A percentile compares a stretch with the other conserved stretches of the same genome.
phyloP scores from a whole-genome alignment of 495 filamentous ascomycete genomes.

The Ramalina intermedia region DNA sequence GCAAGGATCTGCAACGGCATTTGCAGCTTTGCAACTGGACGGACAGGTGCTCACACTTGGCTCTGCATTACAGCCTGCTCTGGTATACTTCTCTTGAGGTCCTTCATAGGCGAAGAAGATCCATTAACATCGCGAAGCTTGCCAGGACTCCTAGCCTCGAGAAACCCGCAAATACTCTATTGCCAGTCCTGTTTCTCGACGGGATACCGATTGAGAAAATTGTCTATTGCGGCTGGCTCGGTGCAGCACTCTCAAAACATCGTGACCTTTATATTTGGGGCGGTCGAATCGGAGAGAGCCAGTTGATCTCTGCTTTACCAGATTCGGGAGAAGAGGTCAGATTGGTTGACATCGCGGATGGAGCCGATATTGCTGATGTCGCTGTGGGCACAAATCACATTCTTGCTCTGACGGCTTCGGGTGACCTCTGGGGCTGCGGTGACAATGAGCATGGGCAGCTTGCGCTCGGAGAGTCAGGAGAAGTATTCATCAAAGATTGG shows the following conservation, averaged over 20 bases:
- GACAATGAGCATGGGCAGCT: conserved; percentile 44
- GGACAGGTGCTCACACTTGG: conserved; percentile 45
- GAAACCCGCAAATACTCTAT: conserved; percentile 18
- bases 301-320: conserved; percentile 18
- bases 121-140: background rate
- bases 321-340: conserved; percentile 17
- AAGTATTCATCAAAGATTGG: conserved; percentile 8
- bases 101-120: too few relatives aligned
- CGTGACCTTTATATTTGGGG: conserved; percentile 56
- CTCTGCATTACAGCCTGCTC: conserved; percentile 34
- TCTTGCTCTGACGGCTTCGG: conserved; percentile 34
- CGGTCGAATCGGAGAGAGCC: conserved; percentile 17
- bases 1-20: conserved; percentile 34
- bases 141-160: conserved; percentile 8
- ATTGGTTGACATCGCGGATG: conserved; percentile 24
- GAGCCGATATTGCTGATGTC: conserved; percentile 37
- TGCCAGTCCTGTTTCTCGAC: conserved; percentile 30
- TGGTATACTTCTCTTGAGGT: background rate
- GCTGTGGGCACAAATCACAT: conserved; percentile 44
- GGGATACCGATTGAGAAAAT: conserved; percentile 41
- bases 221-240: conserved; percentile 37
- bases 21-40: conserved; percentile 33
- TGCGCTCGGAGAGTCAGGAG: conserved; percentile 22
- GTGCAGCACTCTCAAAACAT: conserved; percentile 41
- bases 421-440: conserved; percentile 41